Evolutionary conservation across 129 eudicot genomes (phyloP).

Genomic region (Sambucus nigra): DNA sequence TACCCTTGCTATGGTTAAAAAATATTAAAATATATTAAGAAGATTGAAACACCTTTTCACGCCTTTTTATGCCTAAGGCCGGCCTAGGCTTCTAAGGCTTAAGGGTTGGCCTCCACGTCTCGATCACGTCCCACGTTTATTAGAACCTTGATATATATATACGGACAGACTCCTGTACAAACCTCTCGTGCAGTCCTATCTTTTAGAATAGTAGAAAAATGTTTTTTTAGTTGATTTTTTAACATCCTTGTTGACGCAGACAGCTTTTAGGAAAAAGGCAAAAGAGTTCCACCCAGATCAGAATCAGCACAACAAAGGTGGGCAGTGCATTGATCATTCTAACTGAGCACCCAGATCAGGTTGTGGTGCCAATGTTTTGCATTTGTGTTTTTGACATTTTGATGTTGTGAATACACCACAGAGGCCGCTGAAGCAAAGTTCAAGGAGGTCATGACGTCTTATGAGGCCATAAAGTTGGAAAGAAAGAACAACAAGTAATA

Average conservation of each 20-base stretch:
- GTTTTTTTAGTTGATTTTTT: no score
- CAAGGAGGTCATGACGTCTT: conserved; percentile 89
- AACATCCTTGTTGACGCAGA: conserved; percentile 26
- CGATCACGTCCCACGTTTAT: no score
- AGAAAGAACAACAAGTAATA: conserved; percentile 46
- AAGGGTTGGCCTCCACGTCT: no score
- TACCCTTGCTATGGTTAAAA: no score
- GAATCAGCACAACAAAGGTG: conserved; percentile 85
- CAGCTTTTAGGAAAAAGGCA: conserved; percentile 86
- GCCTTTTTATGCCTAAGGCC: no score
- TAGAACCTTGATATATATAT: no score
- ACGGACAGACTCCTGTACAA: no score
- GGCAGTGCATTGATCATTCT: not conserved
- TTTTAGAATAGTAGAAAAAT: no score
- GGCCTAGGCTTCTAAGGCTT: no score
- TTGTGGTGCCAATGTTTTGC: not conserved
- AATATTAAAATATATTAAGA: no score
- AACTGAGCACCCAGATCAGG: not conserved
- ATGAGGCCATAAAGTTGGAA: conserved; percentile 83
- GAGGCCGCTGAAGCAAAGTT: conserved; percentile 91
- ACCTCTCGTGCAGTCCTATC: no score
- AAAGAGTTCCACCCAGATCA: conserved; percentile 92
- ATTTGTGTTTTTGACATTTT: not conserved
- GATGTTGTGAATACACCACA: conserved; percentile 45
- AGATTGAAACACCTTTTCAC: no score